Evolutionary conservation across 345 rosid genomes (phyloP), one percentile per base, ranked within the genome.

Genomic region (Viola odorata): DNA sequence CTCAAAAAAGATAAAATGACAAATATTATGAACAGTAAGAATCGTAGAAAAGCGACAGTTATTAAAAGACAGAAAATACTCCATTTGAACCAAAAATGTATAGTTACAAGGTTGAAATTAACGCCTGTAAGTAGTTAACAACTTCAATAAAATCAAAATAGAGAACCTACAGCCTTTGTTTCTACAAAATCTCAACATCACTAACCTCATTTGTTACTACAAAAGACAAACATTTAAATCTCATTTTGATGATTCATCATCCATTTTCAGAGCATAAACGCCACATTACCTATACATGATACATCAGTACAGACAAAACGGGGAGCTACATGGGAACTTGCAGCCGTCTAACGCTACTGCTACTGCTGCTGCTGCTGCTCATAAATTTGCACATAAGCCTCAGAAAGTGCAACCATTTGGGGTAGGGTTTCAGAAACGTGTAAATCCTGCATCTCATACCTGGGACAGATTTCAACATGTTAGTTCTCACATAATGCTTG

Each of bases 381-480:
- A 10, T 88, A 95, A 70, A 95, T 95, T 82, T 95, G 99, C 88
- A 95, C 78, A 61, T 91, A 91, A 16, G 97, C 87, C 83, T 95
- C 97, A 0, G 99, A 95, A 16, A 95, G 84, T 0, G 91, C 95
- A 50, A 95, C 99, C 95, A 95, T 95, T 55, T 95, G 99, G 44
- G 99, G 92, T 70, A 95, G 92, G 7, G 96, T 88, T 71, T 95
- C 99, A 0, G 95, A 90, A 58, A 95, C 97, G 56, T 86, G 97
- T 55, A 95, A 67, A 84, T 95, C 97, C 76, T 95, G 99, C 91
- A 94, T 94, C 81, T 91, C 97, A 52, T 91, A 94, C 97, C 97
- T 95, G 83, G 12, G 50, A 73, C 71, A 41, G 50, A 10, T n/a
- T 11, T 48, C 37, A 37, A 44, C 53, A 41, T 32, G 45, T 36